phyloP scores from a whole-genome alignment of 768 basidiomycete species.

The Kwoniella europaea region DNA sequence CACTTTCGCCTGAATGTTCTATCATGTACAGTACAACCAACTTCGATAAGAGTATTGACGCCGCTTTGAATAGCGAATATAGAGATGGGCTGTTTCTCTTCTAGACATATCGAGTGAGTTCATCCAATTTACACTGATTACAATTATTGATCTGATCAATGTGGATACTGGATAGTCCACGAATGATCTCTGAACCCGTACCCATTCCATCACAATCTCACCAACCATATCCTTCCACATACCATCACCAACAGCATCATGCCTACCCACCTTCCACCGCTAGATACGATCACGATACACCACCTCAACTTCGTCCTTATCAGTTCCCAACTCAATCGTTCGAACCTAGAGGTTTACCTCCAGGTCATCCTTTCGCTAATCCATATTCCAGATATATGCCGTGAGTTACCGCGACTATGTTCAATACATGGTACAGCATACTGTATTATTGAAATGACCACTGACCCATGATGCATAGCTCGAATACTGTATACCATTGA shows the following conservation, averaged over 20 bases:
- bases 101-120: slow-evolving; percentile 12
- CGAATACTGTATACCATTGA: neutral
- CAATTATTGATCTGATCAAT: neutral
- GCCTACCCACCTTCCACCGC: neutral
- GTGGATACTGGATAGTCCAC: neutral
- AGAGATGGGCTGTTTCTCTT: slow-evolving; percentile 18
- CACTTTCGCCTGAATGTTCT: neutral
- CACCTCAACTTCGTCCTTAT: slow-evolving; percentile 6
- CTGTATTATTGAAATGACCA: neutral
- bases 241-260: neutral
- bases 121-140: neutral
- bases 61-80: neutral
- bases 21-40: neutral
- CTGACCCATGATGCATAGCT: neutral
- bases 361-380: slow-evolving; percentile 22
- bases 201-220: slow-evolving; percentile 4
- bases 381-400: slow-evolving; percentile 17
- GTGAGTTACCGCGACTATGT: slow-evolving; percentile 1
- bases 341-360: slow-evolving; percentile 10
- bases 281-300: neutral
- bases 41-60: neutral
- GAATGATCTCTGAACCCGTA: slow-evolving; percentile 2
- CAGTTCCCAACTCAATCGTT: slow-evolving; percentile 10
- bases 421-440: neutral
- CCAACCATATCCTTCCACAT: neutral